Base-by-base conservation (phyloP, 345 rosid genomes). In the Citrus unshiu region DNA sequence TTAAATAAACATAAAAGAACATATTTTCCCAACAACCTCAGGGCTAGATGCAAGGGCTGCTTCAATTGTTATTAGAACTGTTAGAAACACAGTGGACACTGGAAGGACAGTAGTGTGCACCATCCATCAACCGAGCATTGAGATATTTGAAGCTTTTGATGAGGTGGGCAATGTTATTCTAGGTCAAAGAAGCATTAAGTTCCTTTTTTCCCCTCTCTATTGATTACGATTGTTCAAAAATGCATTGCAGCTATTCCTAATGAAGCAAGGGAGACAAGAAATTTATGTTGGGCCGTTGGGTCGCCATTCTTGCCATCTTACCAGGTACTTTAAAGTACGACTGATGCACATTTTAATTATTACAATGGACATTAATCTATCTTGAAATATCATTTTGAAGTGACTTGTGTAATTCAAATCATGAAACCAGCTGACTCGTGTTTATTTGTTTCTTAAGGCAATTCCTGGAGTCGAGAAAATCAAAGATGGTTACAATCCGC, bases 231-330 rank as follows among this genome's bases (percentile, higher is more conserved):
- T 8, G 29, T 43, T 70, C 37, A 25, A 16, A n/a, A 9, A 80
- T 34, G 12, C 64, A 58, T 35, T 80, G 83, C 86, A 94, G 96
- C 79, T 93, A 66, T 89, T 93, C 79, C 83, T 93, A 76, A 62
- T 94, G 80, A 91, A 90, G 25, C 81, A 91, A 69, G 97, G 97
- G 77, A 97, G 95, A 51, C 85, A 88, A 78, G 97, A 90, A 83
- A 91, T 93, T 67, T 91, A 89, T 72, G 92, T 88, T 1, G 97
- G 96, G 35, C 96, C 92, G 72, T 72, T 94, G 59, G 96, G 98
- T 56, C 92, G 78, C 68, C 86, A 87, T 57, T 94, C 98, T 72
- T 61, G 72, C 73, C 85, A 87, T 72, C 77, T 91, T 40, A 86
- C 88, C 72, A 87, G 80, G 54, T 93, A 94, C 32, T 93, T 95